These are phyloP conservation scores for Crassisporium funariophilum DNA, from an alignment of 768 basidiomycete species.

Conservation along the genomic window DNA sequence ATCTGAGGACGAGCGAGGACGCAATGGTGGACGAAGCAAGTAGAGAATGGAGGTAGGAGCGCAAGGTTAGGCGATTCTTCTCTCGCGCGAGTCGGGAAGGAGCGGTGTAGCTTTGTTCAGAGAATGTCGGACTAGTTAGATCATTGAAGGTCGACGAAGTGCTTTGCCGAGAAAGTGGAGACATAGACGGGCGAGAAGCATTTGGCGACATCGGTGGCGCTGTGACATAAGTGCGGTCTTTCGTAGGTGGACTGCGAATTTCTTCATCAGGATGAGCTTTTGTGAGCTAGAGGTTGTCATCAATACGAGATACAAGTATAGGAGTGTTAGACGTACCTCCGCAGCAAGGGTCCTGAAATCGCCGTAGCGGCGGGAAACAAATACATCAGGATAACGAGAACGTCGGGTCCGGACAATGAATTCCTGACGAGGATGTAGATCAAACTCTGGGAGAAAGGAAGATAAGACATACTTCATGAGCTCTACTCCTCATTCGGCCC, in stretches of 20 bases:
- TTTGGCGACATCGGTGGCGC: conserved; percentile 40
- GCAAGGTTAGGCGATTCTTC: conserved; percentile 92
- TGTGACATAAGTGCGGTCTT: conserved; percentile 78
- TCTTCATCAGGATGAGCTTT: conserved; percentile 83
- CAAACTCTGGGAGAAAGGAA: conserved; percentile 7
- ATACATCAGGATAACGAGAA: conserved; percentile 70
- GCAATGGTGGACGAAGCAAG: conserved; percentile 73
- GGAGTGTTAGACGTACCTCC: conserved; percentile 53
- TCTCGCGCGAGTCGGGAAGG: conserved; percentile 75
- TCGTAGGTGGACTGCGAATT: conserved; percentile 83
- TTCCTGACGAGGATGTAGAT: conserved; percentile 56
- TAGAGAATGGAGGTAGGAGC: conserved; percentile 87
- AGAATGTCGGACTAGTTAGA: conserved; percentile 7
- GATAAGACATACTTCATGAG: conserved; percentile 74
- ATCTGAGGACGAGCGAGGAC: conserved; percentile 81
- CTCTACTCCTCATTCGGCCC: conserved; percentile 81
- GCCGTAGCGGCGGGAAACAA: conserved; percentile 91
- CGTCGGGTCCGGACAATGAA: conserved; percentile 91
- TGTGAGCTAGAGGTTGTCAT: conserved; percentile 58
- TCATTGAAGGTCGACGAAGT: conserved; percentile 8
- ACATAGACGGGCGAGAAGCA: conserved; percentile 21
- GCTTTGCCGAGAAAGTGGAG: conserved; percentile 16
- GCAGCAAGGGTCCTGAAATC: conserved; percentile 89
- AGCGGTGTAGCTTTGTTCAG: conserved; percentile 9
- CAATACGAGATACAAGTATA: not conserved